These are phyloP conservation scores for Xanthoparmelia taractica DNA, from an alignment of 495 filamentous ascomycete genomes.

Conservation along the genomic window DNA sequence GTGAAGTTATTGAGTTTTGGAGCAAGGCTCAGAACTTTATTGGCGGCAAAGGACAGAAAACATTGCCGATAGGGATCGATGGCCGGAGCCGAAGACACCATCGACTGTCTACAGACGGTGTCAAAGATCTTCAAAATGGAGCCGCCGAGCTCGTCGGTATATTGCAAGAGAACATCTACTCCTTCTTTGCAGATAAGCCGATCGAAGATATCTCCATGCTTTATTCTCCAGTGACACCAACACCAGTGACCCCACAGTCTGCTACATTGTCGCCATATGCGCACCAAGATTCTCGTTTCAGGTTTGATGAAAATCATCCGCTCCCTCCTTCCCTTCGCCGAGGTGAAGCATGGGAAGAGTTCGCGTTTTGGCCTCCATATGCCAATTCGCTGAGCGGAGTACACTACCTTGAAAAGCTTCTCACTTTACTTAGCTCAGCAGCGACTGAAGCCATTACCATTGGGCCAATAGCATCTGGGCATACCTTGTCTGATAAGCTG, in stretches of 20 bases:
- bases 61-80: slow-evolving; percentile 75
- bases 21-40: slow-evolving; percentile 86
- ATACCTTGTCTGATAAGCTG: slow-evolving; percentile 54
- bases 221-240: slow-evolving; percentile 68
- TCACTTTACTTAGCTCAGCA: slow-evolving; percentile 71
- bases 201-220: slow-evolving; percentile 82
- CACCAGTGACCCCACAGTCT: slow-evolving; percentile 32
- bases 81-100: slow-evolving; percentile 79
- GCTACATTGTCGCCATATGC: slow-evolving; percentile 39
- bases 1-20: slow-evolving; percentile 89
- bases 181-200: slow-evolving; percentile 83
- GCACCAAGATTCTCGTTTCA: slow-evolving; percentile 60
- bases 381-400: slow-evolving; percentile 84
- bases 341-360: slow-evolving; percentile 85
- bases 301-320: slow-evolving; percentile 65
- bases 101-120: slow-evolving; percentile 62
- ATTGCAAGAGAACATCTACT: slow-evolving; percentile 66
- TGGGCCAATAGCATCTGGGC: slow-evolving; percentile 51
- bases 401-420: slow-evolving; percentile 73
- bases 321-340: slow-evolving; percentile 67
- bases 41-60: slow-evolving; percentile 71
- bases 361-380: slow-evolving; percentile 92
- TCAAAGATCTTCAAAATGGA: slow-evolving; percentile 65
- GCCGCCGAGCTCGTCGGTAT: slow-evolving; percentile 71
- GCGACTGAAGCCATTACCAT: slow-evolving; percentile 80